Evolutionary conservation across 345 rosid species (phyloP).

Genomic region (Hypericum androsaemum): DNA sequence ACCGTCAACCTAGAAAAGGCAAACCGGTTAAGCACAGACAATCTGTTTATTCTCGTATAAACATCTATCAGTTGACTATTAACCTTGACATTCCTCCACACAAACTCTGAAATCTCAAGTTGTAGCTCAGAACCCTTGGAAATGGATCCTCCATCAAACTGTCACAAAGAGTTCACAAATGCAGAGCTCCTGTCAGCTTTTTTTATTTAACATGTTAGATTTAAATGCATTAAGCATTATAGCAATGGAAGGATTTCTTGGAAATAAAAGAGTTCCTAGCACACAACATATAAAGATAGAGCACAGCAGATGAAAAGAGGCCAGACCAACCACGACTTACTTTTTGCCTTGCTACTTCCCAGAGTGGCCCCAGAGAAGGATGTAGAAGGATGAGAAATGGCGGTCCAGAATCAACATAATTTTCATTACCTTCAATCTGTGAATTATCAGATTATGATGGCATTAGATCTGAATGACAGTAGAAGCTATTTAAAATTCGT

Average conservation of each 20-base stretch:
- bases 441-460: constrained; percentile 3
- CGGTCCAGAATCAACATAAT: constrained; percentile 55
- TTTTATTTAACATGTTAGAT: too few relatives aligned
- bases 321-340: constrained; percentile 19
- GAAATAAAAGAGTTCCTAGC: too few relatives aligned
- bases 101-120: constrained; percentile 80
- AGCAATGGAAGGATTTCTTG: too few relatives aligned
- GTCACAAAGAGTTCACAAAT: not conserved
- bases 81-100: constrained; percentile 89
- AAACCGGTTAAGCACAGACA: constrained; percentile 18
- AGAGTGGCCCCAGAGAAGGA: constrained; percentile 92
- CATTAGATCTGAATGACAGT: not conserved
- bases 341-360: constrained; percentile 85
- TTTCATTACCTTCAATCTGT: constrained; percentile 59
- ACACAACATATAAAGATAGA: too few relatives aligned
- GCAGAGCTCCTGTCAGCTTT: too few relatives aligned
- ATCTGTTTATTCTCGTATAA: constrained; percentile 3
- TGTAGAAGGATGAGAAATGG: constrained; percentile 85
- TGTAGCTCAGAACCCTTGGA: constrained; percentile 70
- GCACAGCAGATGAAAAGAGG: not conserved
- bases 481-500: constrained; percentile 11
- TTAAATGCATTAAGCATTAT: too few relatives aligned
- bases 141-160: constrained; percentile 76
- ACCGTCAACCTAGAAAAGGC: constrained; percentile 57
- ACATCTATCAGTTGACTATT: constrained; percentile 1